Base-by-base conservation (phyloP, 108 stramenopile species). In the Pinguiococcus pyrenoidosus region DNA sequence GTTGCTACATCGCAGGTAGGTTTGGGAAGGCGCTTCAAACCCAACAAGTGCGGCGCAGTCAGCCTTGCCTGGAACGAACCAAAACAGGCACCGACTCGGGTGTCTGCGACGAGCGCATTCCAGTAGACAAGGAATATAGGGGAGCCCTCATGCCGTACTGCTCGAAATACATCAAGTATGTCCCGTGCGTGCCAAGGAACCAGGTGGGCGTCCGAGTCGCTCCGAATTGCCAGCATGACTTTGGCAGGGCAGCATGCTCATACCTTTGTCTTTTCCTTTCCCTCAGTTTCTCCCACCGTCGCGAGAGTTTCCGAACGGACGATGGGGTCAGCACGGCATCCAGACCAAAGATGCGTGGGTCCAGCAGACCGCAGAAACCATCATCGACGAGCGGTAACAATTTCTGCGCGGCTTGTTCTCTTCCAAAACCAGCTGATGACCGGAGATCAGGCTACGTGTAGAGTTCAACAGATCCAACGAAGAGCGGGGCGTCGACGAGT, bases 131-230 rank as follows among this genome's bases (percentile, higher is more conserved):
- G n/a, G n/a, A n/a, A n/a, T n/a, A n/a, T n/a, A n/a, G n/a, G n/a
- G n/a, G n/a, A n/a, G 54, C 59, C 29, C 32, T 56, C 16, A 67
- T 71, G 36, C 69, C 72, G 2, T 73, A 68, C 38, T 73, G 72
- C 51, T 3, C 23, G 3, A 24, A 29, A 4, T 46, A 45, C n/a
- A 63, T 73, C 51, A 58, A 29, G 16, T 73, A 73, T 30, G 20
- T 66, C 12, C 47, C 70, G 12, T 73, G 72, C 18, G 56, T 73
- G 39, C 72, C 69, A 9, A 50, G 49, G 27, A 56, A 68, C 22
- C 32, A 56, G 39, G 68, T 64, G 32, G 32, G 56, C 24, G 24
- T n/a, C n/a, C n/a, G n/a, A n/a, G n/a, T n/a, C n/a, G n/a, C n/a
- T n/a, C n/a, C n/a, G n/a, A 44, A 16, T 7, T 47, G 17, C 23